These are phyloP conservation scores for Piromyces sp. DNA, from an alignment of 192 early-diverging fungal genomes.

Conservation along the genomic window DNA sequence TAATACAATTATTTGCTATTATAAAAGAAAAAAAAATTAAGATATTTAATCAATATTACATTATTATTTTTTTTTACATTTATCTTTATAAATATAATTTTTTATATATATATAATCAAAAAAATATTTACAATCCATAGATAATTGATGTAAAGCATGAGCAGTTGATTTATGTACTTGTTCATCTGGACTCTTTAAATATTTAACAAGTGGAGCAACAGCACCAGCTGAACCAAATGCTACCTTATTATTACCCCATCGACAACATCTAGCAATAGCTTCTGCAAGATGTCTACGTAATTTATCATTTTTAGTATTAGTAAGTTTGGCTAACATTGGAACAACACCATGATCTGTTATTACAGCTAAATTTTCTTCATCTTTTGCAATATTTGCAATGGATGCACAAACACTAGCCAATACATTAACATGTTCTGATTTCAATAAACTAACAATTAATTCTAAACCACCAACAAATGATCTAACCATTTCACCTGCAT, in stretches of 20 bases:
- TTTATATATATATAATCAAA: constrained; percentile 1
- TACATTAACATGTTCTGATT: constrained; percentile 36
- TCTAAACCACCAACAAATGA: constrained; percentile 51
- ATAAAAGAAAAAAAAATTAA: background rate
- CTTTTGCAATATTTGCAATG: constrained; percentile 49
- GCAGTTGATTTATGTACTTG: constrained; percentile 44
- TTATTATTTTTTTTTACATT: too few relatives aligned
- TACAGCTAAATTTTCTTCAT: constrained; percentile 50
- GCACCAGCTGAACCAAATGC: constrained; percentile 39
- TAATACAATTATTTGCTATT: constrained; percentile 48
- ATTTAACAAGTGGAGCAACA: constrained; percentile 45
- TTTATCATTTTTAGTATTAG: constrained; percentile 36
- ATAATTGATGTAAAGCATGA: constrained; percentile 44
- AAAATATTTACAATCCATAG: constrained; percentile 35
- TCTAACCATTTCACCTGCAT: constrained; percentile 50
- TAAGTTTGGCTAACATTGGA: constrained; percentile 44
- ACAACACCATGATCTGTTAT: constrained; percentile 55
- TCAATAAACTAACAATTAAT: constrained; percentile 43
- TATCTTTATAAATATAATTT: too few relatives aligned
- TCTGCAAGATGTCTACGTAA: constrained; percentile 40
- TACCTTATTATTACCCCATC: constrained; percentile 45
- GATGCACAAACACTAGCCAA: constrained; percentile 43
- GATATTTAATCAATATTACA: too few relatives aligned
- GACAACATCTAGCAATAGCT: constrained; percentile 43
- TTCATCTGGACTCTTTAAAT: constrained; percentile 36